A percentile compares a stretch with the other conserved stretches of the same genome.
phyloP scores from a whole-genome alignment of 345 rosid genomes.

The Pistacia vera region DNA sequence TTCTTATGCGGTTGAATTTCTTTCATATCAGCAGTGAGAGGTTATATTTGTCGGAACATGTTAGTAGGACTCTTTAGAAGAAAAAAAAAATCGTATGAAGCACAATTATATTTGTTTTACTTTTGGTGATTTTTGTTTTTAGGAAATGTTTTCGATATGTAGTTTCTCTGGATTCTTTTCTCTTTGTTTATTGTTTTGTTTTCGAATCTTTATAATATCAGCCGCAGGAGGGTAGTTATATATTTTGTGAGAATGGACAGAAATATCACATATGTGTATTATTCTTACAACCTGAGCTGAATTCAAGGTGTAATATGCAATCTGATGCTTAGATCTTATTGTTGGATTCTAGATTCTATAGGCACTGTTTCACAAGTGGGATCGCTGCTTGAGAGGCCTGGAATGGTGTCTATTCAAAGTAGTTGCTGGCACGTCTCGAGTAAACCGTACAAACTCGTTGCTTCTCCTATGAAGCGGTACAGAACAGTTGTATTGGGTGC shows the following conservation, averaged over 20 bases:
- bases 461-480: conserved; percentile 29
- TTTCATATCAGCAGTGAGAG: not conserved
- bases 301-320: not conserved
- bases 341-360: conserved; percentile 36
- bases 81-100: not conserved
- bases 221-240: too few relatives aligned
- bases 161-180: too few relatives aligned
- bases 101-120: not conserved
- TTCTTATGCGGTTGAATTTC: not conserved
- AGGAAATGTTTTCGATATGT: too few relatives aligned
- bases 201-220: too few relatives aligned
- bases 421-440: conserved; percentile 36
- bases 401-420: conserved; percentile 24
- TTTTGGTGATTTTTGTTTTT: too few relatives aligned
- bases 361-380: conserved; percentile 31
- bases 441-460: conserved; percentile 26
- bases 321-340: conserved; percentile 3
- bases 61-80: too few relatives aligned
- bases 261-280: too few relatives aligned
- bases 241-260: not conserved
- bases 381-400: conserved; percentile 27
- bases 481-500: conserved; percentile 34
- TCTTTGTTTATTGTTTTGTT: too few relatives aligned
- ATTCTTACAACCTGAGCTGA: not conserved
- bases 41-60: too few relatives aligned